Conservation (phyloP, 495 filamentous ascomycete species). For the Hyaloscypha finlandica region DNA sequence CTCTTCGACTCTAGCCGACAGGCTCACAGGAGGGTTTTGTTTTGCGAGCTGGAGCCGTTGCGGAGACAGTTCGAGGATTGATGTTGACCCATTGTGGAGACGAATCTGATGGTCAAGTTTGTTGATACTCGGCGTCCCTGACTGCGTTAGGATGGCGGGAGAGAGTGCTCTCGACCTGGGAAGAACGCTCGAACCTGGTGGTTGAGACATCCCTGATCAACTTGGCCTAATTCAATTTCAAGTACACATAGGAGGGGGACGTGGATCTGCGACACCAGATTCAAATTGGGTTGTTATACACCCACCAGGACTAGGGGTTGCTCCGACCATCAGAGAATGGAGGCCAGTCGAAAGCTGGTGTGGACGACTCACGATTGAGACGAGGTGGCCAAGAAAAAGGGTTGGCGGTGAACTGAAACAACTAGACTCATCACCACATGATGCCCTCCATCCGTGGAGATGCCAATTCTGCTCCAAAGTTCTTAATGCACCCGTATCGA, state of each 20-base stretch:
- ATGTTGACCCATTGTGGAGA: slow-evolving; percentile 25
- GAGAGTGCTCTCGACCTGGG: not conserved
- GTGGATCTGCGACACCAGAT: not conserved
- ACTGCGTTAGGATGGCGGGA: slow-evolving; percentile 1
- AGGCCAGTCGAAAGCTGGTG: not conserved
- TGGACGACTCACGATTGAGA: not conserved
- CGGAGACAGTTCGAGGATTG: slow-evolving; percentile 23
- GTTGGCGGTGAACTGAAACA: not conserved
- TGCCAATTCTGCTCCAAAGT: too few species aligned
- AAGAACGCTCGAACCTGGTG: not conserved
- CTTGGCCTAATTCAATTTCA: not conserved
- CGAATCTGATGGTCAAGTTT: slow-evolving; percentile 26
- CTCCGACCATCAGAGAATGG: not conserved
- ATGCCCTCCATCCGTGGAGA: too few species aligned
- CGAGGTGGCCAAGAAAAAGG: not conserved
- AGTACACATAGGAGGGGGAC: not conserved
- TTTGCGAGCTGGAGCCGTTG: slow-evolving; percentile 23
- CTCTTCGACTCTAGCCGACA: slow-evolving; percentile 27
- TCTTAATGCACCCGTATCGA: too few species aligned
- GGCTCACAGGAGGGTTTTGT: slow-evolving; percentile 10
- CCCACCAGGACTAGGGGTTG: not conserved
- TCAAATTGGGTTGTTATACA: not conserved
- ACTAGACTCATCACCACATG: too few species aligned
- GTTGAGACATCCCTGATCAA: not conserved
- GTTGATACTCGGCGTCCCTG: slow-evolving; percentile 21